phyloP scores from a whole-genome alignment of 2,329 filamentous ascomycete genomes.

The Diplodia mutila region DNA sequence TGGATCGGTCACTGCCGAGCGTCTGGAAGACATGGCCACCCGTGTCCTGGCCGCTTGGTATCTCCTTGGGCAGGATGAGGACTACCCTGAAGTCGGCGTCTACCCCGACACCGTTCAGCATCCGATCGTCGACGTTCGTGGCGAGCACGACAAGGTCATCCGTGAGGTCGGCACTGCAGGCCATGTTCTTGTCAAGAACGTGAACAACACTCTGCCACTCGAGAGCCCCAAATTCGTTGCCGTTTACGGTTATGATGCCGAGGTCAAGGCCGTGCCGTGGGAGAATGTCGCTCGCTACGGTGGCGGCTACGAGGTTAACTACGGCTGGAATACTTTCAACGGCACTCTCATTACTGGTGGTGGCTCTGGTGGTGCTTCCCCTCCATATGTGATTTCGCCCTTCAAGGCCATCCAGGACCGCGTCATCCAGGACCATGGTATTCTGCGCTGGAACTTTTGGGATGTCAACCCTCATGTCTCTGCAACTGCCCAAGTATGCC shows the following conservation, averaged over 20 bases:
- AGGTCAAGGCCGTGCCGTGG: conserved; percentile 41
- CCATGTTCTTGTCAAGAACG: conserved; percentile 53
- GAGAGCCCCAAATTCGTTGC: conserved; percentile 46
- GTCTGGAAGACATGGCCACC: conserved; percentile 39
- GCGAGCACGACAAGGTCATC: conserved; percentile 42
- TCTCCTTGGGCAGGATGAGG: conserved; percentile 45
- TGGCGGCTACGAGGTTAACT: conserved; percentile 46
- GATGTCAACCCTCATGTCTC: conserved; percentile 37
- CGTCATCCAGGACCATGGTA: conserved; percentile 33
- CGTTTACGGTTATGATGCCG: conserved; percentile 47
- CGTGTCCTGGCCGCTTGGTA: conserved; percentile 36
- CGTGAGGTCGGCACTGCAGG: conserved; percentile 47
- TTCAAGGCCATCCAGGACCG: conserved; percentile 47
- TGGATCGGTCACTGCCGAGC: conserved; percentile 31
- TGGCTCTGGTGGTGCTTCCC: conserved; percentile 46
- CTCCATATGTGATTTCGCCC: conserved; percentile 45
- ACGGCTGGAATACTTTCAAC: conserved; percentile 49
- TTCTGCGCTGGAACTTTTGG: conserved; percentile 43
- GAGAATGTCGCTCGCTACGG: conserved; percentile 43
- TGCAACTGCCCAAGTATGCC: conserved; percentile 50
- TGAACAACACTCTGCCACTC: conserved; percentile 58
- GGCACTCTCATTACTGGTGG: conserved; percentile 45
- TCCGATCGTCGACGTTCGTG: conserved; percentile 52
- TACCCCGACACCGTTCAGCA: conserved; percentile 33
- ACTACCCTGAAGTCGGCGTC: conserved; percentile 35